Base-by-base conservation (phyloP, 768 basidiomycete genomes). In the Paxillus involutus region DNA sequence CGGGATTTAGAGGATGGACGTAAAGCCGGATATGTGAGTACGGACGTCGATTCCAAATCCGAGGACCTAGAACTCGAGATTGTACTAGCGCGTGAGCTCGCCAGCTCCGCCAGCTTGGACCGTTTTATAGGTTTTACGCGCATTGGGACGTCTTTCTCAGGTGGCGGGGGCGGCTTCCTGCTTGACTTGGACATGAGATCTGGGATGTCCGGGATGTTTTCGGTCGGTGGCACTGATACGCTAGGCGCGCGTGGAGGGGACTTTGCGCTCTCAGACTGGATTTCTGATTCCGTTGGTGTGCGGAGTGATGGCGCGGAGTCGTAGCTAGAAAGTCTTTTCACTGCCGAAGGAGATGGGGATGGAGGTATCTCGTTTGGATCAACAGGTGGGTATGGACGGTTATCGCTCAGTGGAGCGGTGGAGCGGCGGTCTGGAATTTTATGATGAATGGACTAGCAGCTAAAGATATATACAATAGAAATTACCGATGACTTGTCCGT, bases 11-110 rank as follows among this genome's bases (percentile, higher is more conserved):
- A 66, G 26, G 85, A 78, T n/a, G 88, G 89, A 16, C 89, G 84
- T 56, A 90, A 75, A 16, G 64, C 77, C 21, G 88, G 85, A 63
- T 85, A 91, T 1, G 89, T 90, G 60, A 84, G 80, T n/a, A 87
- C 76, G 24, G 88, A 84, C 3, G 81, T 83, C 0, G 81, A 72
- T 33, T 80, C 73, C 41, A 81, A 53, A 53, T 79, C 80, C 3
- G 79, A 81, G 21, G 83, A 81, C 46, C 78, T 73, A 21, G 85
- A 83, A 60, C 80, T 82, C 55, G 66, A 66, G 43, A 75, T 63
- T 29, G 76, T 76, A 51, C 80, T 81, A 3, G 83, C 78, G 52
- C 84, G 75, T 9, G 86, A 86, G 59, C 80, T 85, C 11, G 89
- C 88, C 17, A 91, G 71, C 54, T 78, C 77, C 2, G 86, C 84